Percentiles rank a stretch among this genome's conserved stretches.
Conservation (phyloP, 1,284 basidiomycete species). For the Pseudozyma thailandica region DNA sequence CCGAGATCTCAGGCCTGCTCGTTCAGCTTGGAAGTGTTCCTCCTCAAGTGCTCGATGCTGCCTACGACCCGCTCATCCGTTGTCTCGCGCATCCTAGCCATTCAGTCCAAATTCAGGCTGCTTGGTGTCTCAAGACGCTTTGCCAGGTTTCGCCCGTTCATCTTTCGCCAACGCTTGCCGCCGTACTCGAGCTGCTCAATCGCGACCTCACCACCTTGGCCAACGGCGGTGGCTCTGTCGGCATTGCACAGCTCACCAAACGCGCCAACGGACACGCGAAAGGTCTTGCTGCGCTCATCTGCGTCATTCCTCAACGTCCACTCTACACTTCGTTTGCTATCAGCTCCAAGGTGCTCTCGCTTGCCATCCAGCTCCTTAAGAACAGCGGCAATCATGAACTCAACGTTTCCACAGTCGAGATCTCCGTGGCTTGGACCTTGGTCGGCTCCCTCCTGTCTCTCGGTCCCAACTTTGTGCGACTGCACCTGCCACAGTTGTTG, state of each 20-base stretch:
- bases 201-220: conserved; percentile 76
- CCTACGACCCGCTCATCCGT: conserved; percentile 85
- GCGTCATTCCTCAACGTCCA: conserved; percentile 84
- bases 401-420: conserved; percentile 81
- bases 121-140: conserved; percentile 88
- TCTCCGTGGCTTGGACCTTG: conserved; percentile 93
- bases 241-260: conserved; percentile 76
- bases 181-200: conserved; percentile 80
- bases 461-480: conserved; percentile 90
- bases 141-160: conserved; percentile 87
- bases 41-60: conserved; percentile 85
- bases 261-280: conserved; percentile 88
- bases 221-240: conserved; percentile 53
- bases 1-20: conserved; percentile 85
- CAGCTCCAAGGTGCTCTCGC: conserved; percentile 87
- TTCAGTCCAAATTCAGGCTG: conserved; percentile 82
- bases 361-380: conserved; percentile 89
- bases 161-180: conserved; percentile 80
- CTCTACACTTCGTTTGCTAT: conserved; percentile 95
- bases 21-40: conserved; percentile 92
- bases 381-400: conserved; percentile 90
- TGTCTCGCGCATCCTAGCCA: conserved; percentile 88
- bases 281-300: conserved; percentile 86
- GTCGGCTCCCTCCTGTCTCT: conserved; percentile 91
- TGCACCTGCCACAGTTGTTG: conserved; percentile 89